Evolutionary conservation across 1,284 basidiomycete genomes (phyloP), one percentile per base, ranked within the genome.

Genomic region (Polyporus tsugae): DNA sequence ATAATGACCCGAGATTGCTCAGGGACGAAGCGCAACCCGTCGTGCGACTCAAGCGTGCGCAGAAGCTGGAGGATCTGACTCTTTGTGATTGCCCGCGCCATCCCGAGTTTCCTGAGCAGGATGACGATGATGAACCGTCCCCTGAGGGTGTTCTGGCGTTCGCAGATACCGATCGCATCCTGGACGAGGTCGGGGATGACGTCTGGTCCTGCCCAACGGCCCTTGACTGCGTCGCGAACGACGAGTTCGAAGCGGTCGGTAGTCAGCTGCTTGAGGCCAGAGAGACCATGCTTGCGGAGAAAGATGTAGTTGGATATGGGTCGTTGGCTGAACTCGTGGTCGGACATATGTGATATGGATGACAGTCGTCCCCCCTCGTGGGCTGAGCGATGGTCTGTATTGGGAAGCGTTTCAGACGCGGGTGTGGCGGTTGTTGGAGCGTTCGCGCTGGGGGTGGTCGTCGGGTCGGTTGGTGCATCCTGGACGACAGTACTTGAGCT

Each of bases 1-100:
- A 71, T 25, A 35, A 62, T 22, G 29, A 55, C 39, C 13, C 67
- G 58, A n/a, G n/a, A n/a, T 22, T 53, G 17, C 6, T 36, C 25
- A 6, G 60, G 33, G 15, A 62, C 60, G 46, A 60, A 70, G 17
- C 57, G 61, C 1, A 67, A 49, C n/a, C 63, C 61, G 19, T 53
- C 52, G 36, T 66, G 33, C 36, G 44, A 38, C n/a, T 61, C 25
- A 22, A 73, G n/a, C 46, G 65, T 57, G 2, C 46, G 69, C 5
- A 73, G 41, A 13, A 73, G 68, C 1, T 7, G 35, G 19, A 71
- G 35, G n/a, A 68, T 52, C 29, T 73, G 59, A 33, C 11, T 29
- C 60, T 67, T 73, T 15, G 49, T 36, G 6, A 73, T 39, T 19
- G 58, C 39, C n/a, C 22, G 60, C 39, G 55, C 58, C 15, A 36